phyloP scores from a whole-genome alignment of 78 protist species.

The Cyanophora paradoxa region DNA sequence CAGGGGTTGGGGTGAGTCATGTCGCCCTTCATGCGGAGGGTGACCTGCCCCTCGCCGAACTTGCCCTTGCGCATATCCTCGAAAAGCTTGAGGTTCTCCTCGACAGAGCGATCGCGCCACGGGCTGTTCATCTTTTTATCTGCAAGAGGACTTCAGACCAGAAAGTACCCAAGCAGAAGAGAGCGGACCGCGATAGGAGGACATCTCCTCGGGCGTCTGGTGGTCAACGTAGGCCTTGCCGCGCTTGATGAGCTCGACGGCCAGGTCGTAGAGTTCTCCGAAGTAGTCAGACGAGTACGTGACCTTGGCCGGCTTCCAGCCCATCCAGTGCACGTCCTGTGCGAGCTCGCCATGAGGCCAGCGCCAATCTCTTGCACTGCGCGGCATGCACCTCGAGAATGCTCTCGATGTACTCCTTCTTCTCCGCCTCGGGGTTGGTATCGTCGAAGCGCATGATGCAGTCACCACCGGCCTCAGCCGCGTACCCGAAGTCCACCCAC shows the following conservation, averaged over 20 bases:
- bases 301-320: slow-evolving; percentile 68
- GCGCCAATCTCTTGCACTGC: no score
- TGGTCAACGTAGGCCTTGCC: slow-evolving; percentile 92
- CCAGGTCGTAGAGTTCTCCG: slow-evolving; percentile 81
- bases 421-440: slow-evolving; percentile 97
- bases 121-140: slow-evolving; percentile 58
- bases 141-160: not conserved
- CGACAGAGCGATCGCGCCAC: slow-evolving; percentile 83
- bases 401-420: slow-evolving; percentile 73
- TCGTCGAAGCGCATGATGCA: slow-evolving; percentile 95
- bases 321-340: slow-evolving; percentile 85
- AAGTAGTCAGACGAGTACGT: slow-evolving; percentile 92
- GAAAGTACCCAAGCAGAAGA: not conserved
- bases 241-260: slow-evolving; percentile 79
- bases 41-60: slow-evolving; percentile 80
- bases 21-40: slow-evolving; percentile 88
- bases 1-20: slow-evolving; percentile 58
- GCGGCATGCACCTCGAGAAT: slow-evolving; percentile 65
- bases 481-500: slow-evolving; percentile 89
- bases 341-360: no score
- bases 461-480: slow-evolving; percentile 64
- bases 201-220: slow-evolving; percentile 66
- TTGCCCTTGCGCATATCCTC: slow-evolving; percentile 86
- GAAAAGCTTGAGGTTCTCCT: slow-evolving; percentile 79
- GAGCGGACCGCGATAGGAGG: not conserved